Evolutionary conservation across 495 filamentous ascomycete genomes (phyloP).

Genomic region (Friedmanniomyces endolithicus): DNA sequence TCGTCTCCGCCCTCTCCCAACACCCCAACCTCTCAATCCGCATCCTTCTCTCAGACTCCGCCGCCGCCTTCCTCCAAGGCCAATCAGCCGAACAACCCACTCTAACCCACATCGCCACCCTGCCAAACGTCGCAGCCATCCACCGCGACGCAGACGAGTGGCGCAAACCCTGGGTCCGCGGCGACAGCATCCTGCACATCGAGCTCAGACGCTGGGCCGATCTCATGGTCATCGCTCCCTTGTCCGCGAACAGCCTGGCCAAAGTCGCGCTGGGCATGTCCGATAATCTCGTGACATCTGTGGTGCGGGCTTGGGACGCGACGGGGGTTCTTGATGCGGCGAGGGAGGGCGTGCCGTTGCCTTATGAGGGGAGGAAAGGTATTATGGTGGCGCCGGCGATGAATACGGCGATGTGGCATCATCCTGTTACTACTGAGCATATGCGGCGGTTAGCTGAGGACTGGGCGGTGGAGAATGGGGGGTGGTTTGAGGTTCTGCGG

Average conservation of each 20-base stretch:
- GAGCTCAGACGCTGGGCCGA: slow-evolving; percentile 72
- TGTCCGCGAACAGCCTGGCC: slow-evolving; percentile 67
- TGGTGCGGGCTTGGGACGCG: slow-evolving; percentile 83
- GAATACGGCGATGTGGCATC: slow-evolving; percentile 85
- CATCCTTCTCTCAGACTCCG: slow-evolving; percentile 60
- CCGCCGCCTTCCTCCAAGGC: slow-evolving; percentile 56
- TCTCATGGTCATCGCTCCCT: slow-evolving; percentile 65
- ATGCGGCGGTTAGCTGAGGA: slow-evolving; percentile 56
- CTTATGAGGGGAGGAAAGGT: slow-evolving; percentile 30
- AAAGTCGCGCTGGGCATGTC: slow-evolving; percentile 58
- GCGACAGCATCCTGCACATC: slow-evolving; percentile 66
- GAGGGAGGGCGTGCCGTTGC: not conserved
- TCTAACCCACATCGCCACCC: slow-evolving; percentile 37
- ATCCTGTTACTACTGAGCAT: slow-evolving; percentile 66
- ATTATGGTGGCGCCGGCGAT: slow-evolving; percentile 64
- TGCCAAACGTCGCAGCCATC: slow-evolving; percentile 55
- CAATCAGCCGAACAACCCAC: slow-evolving; percentile 59
- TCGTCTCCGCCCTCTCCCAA: slow-evolving; percentile 47
- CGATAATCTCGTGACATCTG: slow-evolving; percentile 55
- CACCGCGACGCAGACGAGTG: slow-evolving; percentile 75
- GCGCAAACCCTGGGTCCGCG: slow-evolving; percentile 57
- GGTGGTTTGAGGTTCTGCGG: slow-evolving; percentile 64
- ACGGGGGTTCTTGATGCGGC: slow-evolving; percentile 44
- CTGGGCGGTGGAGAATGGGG: slow-evolving; percentile 46
- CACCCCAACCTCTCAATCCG: slow-evolving; percentile 59